Base-by-base conservation (phyloP, 1,284 basidiomycete species). In the Tilletia walkeri region DNA sequence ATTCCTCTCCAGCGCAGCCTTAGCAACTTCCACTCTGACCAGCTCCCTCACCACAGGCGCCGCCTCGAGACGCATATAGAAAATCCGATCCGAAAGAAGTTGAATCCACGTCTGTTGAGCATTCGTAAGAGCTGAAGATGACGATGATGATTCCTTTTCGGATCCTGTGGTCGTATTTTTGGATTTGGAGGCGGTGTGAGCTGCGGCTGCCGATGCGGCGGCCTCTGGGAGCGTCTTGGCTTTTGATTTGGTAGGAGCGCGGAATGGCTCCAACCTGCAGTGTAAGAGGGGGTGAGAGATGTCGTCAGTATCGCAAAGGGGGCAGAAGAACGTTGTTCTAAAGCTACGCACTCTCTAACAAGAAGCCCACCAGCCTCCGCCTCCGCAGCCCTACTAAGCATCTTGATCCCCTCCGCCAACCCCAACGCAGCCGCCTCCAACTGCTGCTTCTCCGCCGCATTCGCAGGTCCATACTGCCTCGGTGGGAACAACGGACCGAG, bases 401-500 rank as follows among this genome's bases (percentile, higher is more conserved):
- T 20, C 38, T 65, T 65, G 63, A 47, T 41, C 30, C 41, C 63
- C 63, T 65, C 63, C 41, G 41, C 34, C 4, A 65, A 16, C 5
- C 1, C 38, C 63, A 39, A 18, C 5, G 38, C 63, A 7, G 34
- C 63, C 36, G 16, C 63, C 24, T 65, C 63, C 34, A 65, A 10
- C 38, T 24, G 24, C 14, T 65, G 16, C 63, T 41, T 20, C 63
- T 65, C 63, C 2, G 63, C 63, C n/a, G 63, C 41, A 65, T 34
- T 65, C 36, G 63, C 36, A 16, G 38, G 63, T 10, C 38, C 39
- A 30, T 61, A 61, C 24, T 61, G 56, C 7, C 56, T 6, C 3
- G 89, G 88, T 69, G 89, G 87, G 50, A 92, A 83, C 12, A 88
- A 86, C 0, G 91, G 90, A 0, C 87, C 86, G 2, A 93, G 88